Percentiles rank a stretch among this genome's conserved stretches.
phyloP scores from a whole-genome alignment of 2,329 filamentous ascomycete species.

The Anthostomella pinea region DNA sequence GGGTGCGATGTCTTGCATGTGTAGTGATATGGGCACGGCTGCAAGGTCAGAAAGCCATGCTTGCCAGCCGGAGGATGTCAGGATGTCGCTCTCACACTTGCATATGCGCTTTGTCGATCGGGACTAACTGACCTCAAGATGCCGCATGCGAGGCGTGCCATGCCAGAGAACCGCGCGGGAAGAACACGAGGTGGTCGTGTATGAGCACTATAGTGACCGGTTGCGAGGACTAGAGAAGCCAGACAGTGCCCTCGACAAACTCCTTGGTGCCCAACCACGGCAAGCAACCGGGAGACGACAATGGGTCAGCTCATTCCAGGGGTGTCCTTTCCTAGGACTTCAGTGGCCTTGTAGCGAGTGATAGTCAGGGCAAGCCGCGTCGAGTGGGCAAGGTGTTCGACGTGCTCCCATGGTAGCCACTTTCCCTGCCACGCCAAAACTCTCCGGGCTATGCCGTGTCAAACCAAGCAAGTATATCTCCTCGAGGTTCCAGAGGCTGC shows the following conservation, averaged over 20 bases:
- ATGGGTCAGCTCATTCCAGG: too few species aligned
- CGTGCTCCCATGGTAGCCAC: too few species aligned
- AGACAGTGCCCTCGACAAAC: too few species aligned
- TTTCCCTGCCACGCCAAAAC: slow-evolving; percentile 4
- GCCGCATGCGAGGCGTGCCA: too few species aligned
- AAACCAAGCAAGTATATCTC: slow-evolving; percentile 5
- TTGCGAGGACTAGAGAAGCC: too few species aligned
- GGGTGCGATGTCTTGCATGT: slow-evolving; percentile 20
- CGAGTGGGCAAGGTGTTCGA: slow-evolving; percentile 11
- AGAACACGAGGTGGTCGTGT: too few species aligned
- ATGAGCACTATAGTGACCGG: too few species aligned
- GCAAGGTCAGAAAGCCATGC: slow-evolving; percentile 8
- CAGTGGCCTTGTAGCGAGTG: too few species aligned
- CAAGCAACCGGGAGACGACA: too few species aligned
- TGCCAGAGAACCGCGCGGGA: too few species aligned
- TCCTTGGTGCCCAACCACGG: too few species aligned
- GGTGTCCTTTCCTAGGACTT: too few species aligned
- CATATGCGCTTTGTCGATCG: slow-evolving; percentile 19
- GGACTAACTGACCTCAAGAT: slow-evolving; percentile 8
- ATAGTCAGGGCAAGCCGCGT: slow-evolving; percentile 16
- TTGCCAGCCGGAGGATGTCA: slow-evolving; percentile 9
- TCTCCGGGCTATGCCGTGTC: slow-evolving; percentile 1
- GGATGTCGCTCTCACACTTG: slow-evolving; percentile 16
- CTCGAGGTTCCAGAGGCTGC: slow-evolving; percentile 14
- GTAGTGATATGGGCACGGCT: slow-evolving; percentile 12